Base-by-base conservation (phyloP, 805 yeast genomes). In the Candida alai region DNA sequence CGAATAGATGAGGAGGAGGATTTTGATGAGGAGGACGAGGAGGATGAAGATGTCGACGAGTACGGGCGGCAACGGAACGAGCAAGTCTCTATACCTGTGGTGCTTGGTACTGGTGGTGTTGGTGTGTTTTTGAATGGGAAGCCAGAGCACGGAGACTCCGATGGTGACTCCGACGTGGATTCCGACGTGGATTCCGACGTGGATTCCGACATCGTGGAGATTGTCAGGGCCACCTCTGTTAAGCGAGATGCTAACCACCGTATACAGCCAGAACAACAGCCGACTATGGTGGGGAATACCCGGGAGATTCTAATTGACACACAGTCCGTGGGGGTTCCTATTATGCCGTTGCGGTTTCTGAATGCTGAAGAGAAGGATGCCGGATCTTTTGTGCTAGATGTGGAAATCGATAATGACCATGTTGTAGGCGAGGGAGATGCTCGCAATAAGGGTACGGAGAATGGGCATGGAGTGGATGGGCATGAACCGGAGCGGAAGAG, bases 201-300 rank as follows among this genome's bases (percentile, higher is more conserved):
- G 23, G 73, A 66, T 48, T 60, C 67, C n/a, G 73, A 66, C 43
- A 62, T 66, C 22, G 71, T 70, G 14, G 70, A 66, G 40, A 66
- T 66, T 31, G 53, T 55, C 26, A 52, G 71, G 2, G 70, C 71
- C 24, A 65, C 68, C 3, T 57, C 65, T 35, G 47, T 59, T 6
- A 43, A 56, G 16, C 42, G 48, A 23, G 5, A 55, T 62, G 36
- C n/a, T n/a, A n/a, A n/a, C n/a, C n/a, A n/a, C n/a, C n/a, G 46
- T 58, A 5, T 41, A 55, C 12, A 6, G 11, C 6, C 19, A 22
- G 5, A 14, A 3, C 9, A 28, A 33, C 12, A 19, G 29, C 10
- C 29, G 19, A 26, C 25, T 10, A 12, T 15, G 10, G n/a, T n/a
- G n/a, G n/a, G n/a, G n/a, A n/a, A n/a, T n/a, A n/a, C n/a, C n/a